A percentile compares a stretch with the other conserved stretches of the same genome.
These are phyloP conservation scores for Lachnellula cervina DNA, from an alignment of 2,329 filamentous ascomycete species.

Conservation along the genomic window DNA sequence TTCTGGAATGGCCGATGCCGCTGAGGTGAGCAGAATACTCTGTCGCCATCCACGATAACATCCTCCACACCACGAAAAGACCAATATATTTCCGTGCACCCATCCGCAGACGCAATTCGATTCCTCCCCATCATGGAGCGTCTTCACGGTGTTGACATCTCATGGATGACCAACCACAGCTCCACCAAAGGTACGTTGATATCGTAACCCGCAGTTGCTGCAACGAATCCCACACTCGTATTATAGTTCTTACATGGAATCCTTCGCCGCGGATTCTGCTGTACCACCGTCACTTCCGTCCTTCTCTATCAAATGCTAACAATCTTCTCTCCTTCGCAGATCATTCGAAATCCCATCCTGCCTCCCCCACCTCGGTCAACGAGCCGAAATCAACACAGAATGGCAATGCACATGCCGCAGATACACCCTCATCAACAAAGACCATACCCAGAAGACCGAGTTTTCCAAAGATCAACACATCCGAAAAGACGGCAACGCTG, in stretches of 20 bases:
- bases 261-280: background rate
- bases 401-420: constrained; percentile 13
- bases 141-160: constrained; percentile 31
- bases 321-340: background rate
- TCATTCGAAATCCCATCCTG: constrained; percentile 9
- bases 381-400: constrained; percentile 15
- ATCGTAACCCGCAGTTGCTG: background rate
- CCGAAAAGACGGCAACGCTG: constrained; percentile 22
- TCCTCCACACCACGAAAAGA: background rate
- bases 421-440: constrained; percentile 16
- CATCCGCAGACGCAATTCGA: background rate
- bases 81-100: background rate
- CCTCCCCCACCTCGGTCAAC: constrained; percentile 9
- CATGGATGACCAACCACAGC: constrained; percentile 30
- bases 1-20: constrained; percentile 9
- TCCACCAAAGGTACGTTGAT: constrained; percentile 25
- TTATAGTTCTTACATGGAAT: constrained; percentile 1
- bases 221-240: background rate
- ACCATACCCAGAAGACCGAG: constrained; percentile 23
- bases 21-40: constrained; percentile 9
- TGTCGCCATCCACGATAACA: constrained; percentile 7
- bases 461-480: constrained; percentile 22
- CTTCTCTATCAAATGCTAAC: background rate
- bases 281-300: background rate
- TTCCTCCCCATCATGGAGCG: constrained; percentile 27